A percentile compares a stretch with the other conserved stretches of the same genome.
phyloP scores from a whole-genome alignment of 305 asterid species.

The Ilex paraguariensis region DNA sequence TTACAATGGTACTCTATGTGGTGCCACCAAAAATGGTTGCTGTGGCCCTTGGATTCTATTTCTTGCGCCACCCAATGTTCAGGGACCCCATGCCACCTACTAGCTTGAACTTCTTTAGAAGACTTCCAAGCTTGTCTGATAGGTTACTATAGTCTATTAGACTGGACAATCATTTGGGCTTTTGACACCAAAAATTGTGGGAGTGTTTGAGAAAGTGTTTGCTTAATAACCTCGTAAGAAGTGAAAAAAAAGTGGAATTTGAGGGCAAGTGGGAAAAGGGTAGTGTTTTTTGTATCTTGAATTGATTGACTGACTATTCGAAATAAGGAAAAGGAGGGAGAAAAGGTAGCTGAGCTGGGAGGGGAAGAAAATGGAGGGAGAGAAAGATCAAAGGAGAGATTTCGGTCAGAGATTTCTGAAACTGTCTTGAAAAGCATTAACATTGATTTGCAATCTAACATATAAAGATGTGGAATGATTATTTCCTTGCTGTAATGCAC shows the following conservation, averaged over 20 bases:
- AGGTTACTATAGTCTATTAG: constrained; percentile 54
- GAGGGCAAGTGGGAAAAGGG: constrained; percentile 7
- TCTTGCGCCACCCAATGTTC: constrained; percentile 94
- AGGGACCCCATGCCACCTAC: constrained; percentile 95
- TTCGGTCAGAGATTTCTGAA: constrained; percentile 21
- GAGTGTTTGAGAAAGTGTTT: background rate
- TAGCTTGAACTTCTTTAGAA: constrained; percentile 76
- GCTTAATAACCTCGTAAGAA: constrained; percentile 38
- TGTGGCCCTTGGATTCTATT: constrained; percentile 91
- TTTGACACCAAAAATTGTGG: background rate
- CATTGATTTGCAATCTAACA: constrained; percentile 37
- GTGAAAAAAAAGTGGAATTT: constrained; percentile 33
- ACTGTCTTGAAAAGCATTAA: constrained; percentile 65
- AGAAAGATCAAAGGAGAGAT: constrained; percentile 18
- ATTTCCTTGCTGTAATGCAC: constrained; percentile 8
- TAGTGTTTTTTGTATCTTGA: constrained; percentile 15
- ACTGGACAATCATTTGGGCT: too few relatives aligned
- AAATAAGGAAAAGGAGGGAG: constrained; percentile 20
- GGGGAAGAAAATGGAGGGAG: constrained; percentile 16
- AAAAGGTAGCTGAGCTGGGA: background rate
- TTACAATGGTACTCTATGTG: constrained; percentile 50
- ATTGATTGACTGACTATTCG: constrained; percentile 48
- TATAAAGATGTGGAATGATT: constrained; percentile 8
- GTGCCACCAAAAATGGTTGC: constrained; percentile 99
- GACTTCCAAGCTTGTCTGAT: constrained; percentile 92